phyloP scores from a whole-genome alignment of 1,284 basidiomycete genomes.

The Moesziomyces parantarcticus region DNA sequence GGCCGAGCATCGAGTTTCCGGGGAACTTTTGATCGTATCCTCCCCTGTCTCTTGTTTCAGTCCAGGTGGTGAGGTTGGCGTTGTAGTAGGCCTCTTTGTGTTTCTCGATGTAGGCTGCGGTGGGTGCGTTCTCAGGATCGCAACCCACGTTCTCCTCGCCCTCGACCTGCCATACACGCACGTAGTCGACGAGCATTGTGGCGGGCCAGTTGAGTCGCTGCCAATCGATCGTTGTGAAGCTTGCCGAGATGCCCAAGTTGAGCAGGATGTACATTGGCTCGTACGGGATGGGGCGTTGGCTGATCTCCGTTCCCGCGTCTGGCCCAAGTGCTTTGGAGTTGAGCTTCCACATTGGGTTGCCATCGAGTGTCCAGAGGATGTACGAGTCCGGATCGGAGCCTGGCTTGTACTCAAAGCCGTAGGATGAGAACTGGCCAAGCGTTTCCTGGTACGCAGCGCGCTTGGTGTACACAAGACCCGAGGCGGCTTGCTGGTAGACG shows the following conservation, averaged over 20 bases:
- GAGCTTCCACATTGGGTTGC: constrained; percentile 69
- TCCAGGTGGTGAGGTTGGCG: constrained; percentile 62
- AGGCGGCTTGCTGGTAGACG: constrained; percentile 64
- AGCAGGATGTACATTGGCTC: constrained; percentile 61
- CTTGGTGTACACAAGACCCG: constrained; percentile 57
- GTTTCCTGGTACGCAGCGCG: constrained; percentile 54
- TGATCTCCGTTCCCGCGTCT: constrained; percentile 76
- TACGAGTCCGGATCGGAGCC: constrained; percentile 36
- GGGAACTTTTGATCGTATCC: constrained; percentile 53
- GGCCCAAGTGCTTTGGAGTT: constrained; percentile 78
- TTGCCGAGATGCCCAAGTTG: constrained; percentile 57
- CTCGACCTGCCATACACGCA: constrained; percentile 59
- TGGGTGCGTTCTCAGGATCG: constrained; percentile 67
- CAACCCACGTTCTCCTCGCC: constrained; percentile 66
- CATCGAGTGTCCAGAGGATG: constrained; percentile 53
- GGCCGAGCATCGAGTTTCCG: constrained; percentile 39
- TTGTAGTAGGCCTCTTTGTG: constrained; percentile 63
- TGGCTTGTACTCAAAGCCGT: constrained; percentile 74
- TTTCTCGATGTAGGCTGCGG: constrained; percentile 62
- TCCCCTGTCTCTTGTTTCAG: constrained; percentile 30
- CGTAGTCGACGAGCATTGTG: constrained; percentile 51
- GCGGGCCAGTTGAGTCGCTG: constrained; percentile 28
- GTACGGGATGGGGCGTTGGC: constrained; percentile 79
- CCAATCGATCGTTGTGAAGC: constrained; percentile 49
- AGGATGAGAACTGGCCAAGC: constrained; percentile 61